A percentile compares a stretch with the other conserved stretches of the same genome.
These are phyloP conservation scores for Pyrenophora teres DNA, from an alignment of 2,329 filamentous ascomycete species.

Conservation along the genomic window DNA sequence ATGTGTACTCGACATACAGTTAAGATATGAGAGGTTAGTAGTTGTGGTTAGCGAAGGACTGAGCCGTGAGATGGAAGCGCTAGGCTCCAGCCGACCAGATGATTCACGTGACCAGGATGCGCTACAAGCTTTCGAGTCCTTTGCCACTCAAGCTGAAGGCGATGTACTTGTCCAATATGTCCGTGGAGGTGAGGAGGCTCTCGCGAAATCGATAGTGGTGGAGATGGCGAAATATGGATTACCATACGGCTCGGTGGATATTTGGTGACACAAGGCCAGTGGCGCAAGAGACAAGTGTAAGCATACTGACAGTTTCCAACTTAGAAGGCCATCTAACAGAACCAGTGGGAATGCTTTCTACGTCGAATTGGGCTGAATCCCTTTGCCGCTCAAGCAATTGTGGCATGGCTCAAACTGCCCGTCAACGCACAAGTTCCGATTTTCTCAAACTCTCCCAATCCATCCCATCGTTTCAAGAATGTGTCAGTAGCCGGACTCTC, in stretches of 20 bases:
- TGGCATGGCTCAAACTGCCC: slow-evolving; percentile 48
- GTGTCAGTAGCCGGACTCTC: slow-evolving; percentile 51
- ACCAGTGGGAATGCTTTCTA: slow-evolving; percentile 68
- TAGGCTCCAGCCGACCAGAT: slow-evolving; percentile 27
- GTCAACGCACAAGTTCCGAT: slow-evolving; percentile 13
- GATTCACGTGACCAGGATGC: slow-evolving; percentile 50
- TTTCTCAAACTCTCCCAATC: slow-evolving; percentile 5
- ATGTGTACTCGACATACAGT: slow-evolving; percentile 58
- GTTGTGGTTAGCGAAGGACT: slow-evolving; percentile 65
- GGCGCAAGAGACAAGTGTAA: slow-evolving; percentile 61
- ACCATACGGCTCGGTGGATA: slow-evolving; percentile 31
- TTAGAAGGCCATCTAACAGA: neutral
- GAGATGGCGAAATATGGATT: slow-evolving; percentile 45
- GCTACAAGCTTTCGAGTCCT: slow-evolving; percentile 58
- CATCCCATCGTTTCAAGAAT: neutral
- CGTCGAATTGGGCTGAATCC: slow-evolving; percentile 69
- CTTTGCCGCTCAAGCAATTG: slow-evolving; percentile 70
- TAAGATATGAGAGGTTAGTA: slow-evolving; percentile 69
- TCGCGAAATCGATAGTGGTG: slow-evolving; percentile 42
- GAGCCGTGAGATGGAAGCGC: slow-evolving; percentile 30
- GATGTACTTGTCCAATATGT: slow-evolving; percentile 48
- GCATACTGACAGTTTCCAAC: neutral
- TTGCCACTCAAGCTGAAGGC: slow-evolving; percentile 49
- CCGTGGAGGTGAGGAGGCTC: slow-evolving; percentile 49
- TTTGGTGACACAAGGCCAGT: slow-evolving; percentile 48